Conservation (phyloP, 805 yeast species). For the Candida ficus region DNA sequence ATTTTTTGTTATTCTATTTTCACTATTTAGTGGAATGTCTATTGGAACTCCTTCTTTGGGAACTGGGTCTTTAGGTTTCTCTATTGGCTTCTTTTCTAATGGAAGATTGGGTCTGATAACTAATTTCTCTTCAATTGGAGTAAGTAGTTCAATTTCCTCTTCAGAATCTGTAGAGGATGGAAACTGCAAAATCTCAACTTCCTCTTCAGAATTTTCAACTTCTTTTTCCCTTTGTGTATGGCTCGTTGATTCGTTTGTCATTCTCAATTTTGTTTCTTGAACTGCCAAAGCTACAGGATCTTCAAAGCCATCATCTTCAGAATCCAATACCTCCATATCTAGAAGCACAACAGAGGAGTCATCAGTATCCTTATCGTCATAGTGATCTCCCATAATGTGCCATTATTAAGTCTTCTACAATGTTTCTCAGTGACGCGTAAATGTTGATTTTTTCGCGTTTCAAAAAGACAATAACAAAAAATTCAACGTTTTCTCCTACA, state of each 20-base stretch:
- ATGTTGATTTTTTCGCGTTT: not conserved
- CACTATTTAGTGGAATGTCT: not conserved
- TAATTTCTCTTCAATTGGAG: too few species aligned
- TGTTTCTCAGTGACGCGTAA: too few species aligned
- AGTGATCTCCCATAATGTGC: too few species aligned
- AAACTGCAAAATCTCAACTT: not conserved
- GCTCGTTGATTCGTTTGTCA: not conserved
- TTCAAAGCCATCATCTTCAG: slow-evolving; percentile 16
- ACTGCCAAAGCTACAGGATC: not conserved
- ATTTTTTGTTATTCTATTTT: not conserved
- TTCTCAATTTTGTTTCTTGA: not conserved
- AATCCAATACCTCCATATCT: slow-evolving; percentile 16
- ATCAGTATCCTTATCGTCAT: not conserved
- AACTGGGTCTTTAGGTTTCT: too few species aligned
- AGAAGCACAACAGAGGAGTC: slow-evolving; percentile 7
- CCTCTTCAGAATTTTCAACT: not conserved
- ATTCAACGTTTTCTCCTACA: not conserved
- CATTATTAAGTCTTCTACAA: too few species aligned
- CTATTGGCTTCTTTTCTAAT: not conserved
- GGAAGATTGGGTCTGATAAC: not conserved
- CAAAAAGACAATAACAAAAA: not conserved
- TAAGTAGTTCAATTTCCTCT: not conserved
- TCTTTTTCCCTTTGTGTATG: not conserved
- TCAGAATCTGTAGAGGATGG: not conserved
- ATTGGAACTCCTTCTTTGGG: too few species aligned